phyloP scores from a whole-genome alignment of 768 basidiomycete genomes.

The Boletus sensibilis region DNA sequence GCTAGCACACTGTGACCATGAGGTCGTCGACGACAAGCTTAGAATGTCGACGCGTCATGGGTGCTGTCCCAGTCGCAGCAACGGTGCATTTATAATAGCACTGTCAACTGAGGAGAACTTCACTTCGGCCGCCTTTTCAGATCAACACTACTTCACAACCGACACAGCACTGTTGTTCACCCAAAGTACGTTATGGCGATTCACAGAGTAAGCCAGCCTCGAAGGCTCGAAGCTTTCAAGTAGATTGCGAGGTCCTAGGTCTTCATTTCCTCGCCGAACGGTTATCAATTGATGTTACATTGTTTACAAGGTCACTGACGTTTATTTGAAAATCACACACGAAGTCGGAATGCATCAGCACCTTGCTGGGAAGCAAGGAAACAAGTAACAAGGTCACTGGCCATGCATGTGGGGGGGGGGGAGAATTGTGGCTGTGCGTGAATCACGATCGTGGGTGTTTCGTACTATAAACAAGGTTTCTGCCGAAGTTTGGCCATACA shows the following conservation, averaged over 20 bases:
- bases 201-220: background rate
- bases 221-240: background rate
- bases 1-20: background rate
- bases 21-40: background rate
- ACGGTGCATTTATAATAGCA: background rate
- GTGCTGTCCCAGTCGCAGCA: background rate
- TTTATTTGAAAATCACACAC: too few relatives aligned
- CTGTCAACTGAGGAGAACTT: background rate
- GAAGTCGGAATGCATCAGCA: too few relatives aligned
- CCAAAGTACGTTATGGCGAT: background rate
- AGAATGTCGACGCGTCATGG: background rate
- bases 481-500: too few relatives aligned
- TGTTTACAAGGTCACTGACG: too few relatives aligned
- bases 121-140: background rate
- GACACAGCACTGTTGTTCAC: background rate
- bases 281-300: background rate
- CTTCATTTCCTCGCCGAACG: background rate
- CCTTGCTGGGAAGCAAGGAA: too few relatives aligned
- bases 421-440: too few relatives aligned
- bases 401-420: too few relatives aligned
- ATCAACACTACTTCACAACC: background rate
- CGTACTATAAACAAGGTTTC: too few relatives aligned
- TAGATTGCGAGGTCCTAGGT: background rate
- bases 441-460: too few relatives aligned
- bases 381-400: too few relatives aligned